Evolutionary conservation across 139 green algal species (phyloP), one percentile per base, ranked within the genome.

Genomic region (Mychonastes homosphaera): DNA sequence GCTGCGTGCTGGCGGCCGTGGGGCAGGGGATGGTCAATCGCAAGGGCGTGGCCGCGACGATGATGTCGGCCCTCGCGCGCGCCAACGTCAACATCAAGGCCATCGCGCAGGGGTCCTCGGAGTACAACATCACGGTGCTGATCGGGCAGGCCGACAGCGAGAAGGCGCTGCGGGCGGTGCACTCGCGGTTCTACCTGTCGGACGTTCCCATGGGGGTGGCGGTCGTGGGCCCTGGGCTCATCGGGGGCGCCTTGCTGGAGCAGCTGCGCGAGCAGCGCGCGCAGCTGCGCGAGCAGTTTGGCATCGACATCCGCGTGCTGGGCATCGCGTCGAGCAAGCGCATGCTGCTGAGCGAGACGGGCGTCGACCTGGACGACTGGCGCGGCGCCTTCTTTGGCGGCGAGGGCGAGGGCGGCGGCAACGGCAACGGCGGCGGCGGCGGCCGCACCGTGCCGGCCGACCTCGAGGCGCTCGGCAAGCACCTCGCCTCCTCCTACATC

Each of bases 101-200:
- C 55, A 84, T 89, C 9, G 81, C 81, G 24, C 79, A 79, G 79
- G 92, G 92, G 43, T 86, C 69, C 48, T 87, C 70, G 2, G 92
- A 98, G 80, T 97, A 97, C 88, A 98, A 98, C 79, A 95, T 98
- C 78, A 98, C 92, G 12, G 79, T 94, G 33, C 72, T 98, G 40
- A 81, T 98, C 16, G 76, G 95, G 53, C 78, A 90, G 74, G 67
- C 47, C 3, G 75, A 83, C 57, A 71, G 56, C 35, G 74, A 75
- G 49, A 68, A 78, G 12, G 86, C 84, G 9, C 72, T 97, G 63
- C 67, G 83, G 2, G 86, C 89, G 0, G 90, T 96, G 58, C 92
- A 98, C 65, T 77, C 71, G 10, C 77, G 87, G 34, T 98, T 98
- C 83, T 98, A 97, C 80, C 67, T 95, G 34, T 84, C 82, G 0